Percentiles rank a stretch among this genome's conserved stretches.
Evolutionary conservation across 768 basidiomycete genomes (phyloP).

Genomic region (Neoboletus brunneissimus): DNA sequence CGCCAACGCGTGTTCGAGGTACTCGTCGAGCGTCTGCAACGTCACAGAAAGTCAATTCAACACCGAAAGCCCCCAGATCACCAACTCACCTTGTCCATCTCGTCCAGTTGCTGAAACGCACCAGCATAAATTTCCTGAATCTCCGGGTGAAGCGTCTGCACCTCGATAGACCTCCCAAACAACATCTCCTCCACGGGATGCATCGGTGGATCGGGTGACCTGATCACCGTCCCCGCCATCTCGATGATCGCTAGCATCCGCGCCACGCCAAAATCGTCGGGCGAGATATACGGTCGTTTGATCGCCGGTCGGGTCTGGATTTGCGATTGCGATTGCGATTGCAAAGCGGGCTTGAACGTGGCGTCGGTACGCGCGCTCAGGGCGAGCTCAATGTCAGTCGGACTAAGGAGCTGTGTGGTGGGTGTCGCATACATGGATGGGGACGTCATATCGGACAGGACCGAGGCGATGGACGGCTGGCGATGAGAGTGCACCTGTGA

Average conservation of each 20-base stretch:
- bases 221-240: slow-evolving; percentile 45
- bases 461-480: slow-evolving; percentile 72
- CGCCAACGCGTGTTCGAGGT: slow-evolving; percentile 25
- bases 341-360: slow-evolving; percentile 27
- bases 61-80: background rate
- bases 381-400: slow-evolving; percentile 16
- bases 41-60: background rate
- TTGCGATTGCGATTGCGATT: background rate
- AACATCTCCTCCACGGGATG: slow-evolving; percentile 71
- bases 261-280: slow-evolving; percentile 82
- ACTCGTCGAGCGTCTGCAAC: slow-evolving; percentile 29
- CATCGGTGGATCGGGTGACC: slow-evolving; percentile 37
- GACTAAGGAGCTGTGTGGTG: slow-evolving; percentile 29
- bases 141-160: slow-evolving; percentile 64
- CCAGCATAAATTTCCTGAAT: slow-evolving; percentile 68
- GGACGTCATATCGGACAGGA: slow-evolving; percentile 55
- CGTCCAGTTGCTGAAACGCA: slow-evolving; percentile 71
- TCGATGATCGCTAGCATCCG: slow-evolving; percentile 90
- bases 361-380: slow-evolving; percentile 1
- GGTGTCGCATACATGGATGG: slow-evolving; percentile 49
- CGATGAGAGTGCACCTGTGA: slow-evolving; percentile 35
- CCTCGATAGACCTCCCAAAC: slow-evolving; percentile 64
- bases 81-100: slow-evolving; percentile 67
- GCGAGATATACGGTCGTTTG: slow-evolving; percentile 53
- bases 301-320: slow-evolving; percentile 10